A percentile compares a stretch with the other conserved stretches of the same genome.
Evolutionary conservation across 805 yeast species (phyloP).

Genomic region (Saturnispora sanitii): DNA sequence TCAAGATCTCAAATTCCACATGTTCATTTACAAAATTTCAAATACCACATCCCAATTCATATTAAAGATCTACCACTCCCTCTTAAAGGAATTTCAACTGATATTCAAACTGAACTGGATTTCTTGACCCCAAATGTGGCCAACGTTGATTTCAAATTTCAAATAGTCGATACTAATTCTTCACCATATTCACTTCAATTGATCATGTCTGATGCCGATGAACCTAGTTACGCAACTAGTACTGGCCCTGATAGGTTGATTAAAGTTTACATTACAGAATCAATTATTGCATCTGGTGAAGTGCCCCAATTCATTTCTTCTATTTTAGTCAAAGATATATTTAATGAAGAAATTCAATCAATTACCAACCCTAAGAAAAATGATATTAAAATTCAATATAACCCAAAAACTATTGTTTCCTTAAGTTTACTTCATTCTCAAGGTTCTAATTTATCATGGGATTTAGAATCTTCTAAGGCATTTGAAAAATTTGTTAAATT

Average conservation of each 20-base stretch:
- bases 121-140: constrained; percentile 19
- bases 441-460: constrained; percentile 64
- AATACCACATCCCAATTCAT: neutral
- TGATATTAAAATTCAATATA: constrained; percentile 38
- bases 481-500: constrained; percentile 40
- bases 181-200: constrained; percentile 17
- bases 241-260: constrained; percentile 30
- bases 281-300: constrained; percentile 19
- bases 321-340: constrained; percentile 31
- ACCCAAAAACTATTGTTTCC: constrained; percentile 66
- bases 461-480: constrained; percentile 30
- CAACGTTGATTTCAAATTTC: neutral
- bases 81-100: constrained; percentile 15
- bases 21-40: constrained; percentile 23
- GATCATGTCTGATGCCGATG: constrained; percentile 18
- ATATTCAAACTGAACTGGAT: constrained; percentile 18
- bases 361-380: neutral
- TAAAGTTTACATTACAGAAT: constrained; percentile 25
- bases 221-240: constrained; percentile 26
- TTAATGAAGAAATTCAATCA: constrained; percentile 19
- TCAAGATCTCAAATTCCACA: constrained; percentile 52
- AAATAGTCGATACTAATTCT: too few species aligned
- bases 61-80: neutral
- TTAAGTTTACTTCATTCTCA: constrained; percentile 66
- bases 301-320: constrained; percentile 30